Base-by-base conservation (phyloP, 805 yeast species). In the Lachancea meyersii region DNA sequence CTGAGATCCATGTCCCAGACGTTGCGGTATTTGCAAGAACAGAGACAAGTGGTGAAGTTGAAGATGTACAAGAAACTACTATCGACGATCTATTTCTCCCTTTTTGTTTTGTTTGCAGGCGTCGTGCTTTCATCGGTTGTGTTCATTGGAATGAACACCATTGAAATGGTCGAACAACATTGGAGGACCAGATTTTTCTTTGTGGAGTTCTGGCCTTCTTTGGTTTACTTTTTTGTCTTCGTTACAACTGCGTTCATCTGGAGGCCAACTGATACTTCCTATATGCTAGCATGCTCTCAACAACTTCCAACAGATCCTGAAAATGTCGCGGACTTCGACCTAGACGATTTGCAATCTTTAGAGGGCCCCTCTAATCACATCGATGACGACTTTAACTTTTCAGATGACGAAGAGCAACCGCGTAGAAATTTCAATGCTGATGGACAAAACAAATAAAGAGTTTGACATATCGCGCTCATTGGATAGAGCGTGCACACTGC, bases 261-360 rank as follows among this genome's bases (percentile, higher is more conserved):
- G 98, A 82, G 98, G 64, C 99, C 99, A 41, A 91, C 97, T 0
- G 93, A 84, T 53, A 87, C 95, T 31, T 88, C 96, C 45, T 85
- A 89, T 57, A 82, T 94, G 77, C 76, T 93, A 58, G 97, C 97
- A 10, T 89, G 89, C 48, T 86, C 96, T 2, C 86, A 87, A 41
- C 97, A 93, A 67, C 71, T 93, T 35, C 93, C 96, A 50, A 83
- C 84, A 7, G 93, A 82, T 46, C 86, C 82, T 48, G 74, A 72
- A 45, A 80, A 76, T 28, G 84, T 76, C 10, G 88, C 77, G 33
- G 83, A 79, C 57, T 78, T 78, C 53, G 83, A 79, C 53, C 65
- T 78, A 39, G 82, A 78, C 47, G 79, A 77, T 45, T 53, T 77
- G 32, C 71, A 71, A 46, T 68, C 73, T 2, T 36, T 72, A 39